phyloP scores from a whole-genome alignment of 805 yeast genomes.

The Metschnikowia kofuensis region DNA sequence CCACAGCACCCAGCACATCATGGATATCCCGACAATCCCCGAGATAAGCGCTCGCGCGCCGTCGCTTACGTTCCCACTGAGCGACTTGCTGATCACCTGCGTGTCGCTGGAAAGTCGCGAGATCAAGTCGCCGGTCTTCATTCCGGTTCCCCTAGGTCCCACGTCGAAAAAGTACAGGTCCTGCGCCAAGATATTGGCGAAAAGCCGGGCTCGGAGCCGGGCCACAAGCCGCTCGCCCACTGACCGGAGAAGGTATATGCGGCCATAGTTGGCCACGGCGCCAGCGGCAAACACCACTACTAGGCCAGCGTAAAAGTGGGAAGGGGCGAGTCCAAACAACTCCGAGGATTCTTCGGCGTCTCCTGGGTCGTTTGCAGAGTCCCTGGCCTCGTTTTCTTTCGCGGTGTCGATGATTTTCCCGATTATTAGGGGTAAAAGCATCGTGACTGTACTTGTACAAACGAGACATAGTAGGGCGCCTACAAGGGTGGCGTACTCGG shows the following conservation, averaged over 20 bases:
- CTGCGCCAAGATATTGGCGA: slow-evolving; percentile 74
- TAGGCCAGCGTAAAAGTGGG: slow-evolving; percentile 62
- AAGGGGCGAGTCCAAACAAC: slow-evolving; percentile 56
- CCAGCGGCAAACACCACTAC: slow-evolving; percentile 68
- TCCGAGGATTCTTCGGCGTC: not conserved
- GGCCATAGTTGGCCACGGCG: slow-evolving; percentile 74
- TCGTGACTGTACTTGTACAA: slow-evolving; percentile 72
- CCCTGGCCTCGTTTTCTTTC: slow-evolving; percentile 21
- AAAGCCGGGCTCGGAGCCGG: slow-evolving; percentile 70
- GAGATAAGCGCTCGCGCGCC: slow-evolving; percentile 83
- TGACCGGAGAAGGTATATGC: slow-evolving; percentile 69
- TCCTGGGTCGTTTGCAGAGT: slow-evolving; percentile 16
- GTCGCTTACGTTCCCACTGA: slow-evolving; percentile 86
- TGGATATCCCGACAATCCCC: slow-evolving; percentile 81
- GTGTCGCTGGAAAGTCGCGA: slow-evolving; percentile 88
- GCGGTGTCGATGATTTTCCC: slow-evolving; percentile 84
- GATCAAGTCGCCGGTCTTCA: slow-evolving; percentile 86
- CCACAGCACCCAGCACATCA: slow-evolving; percentile 88
- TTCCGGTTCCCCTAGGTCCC: slow-evolving; percentile 47
- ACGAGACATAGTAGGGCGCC: slow-evolving; percentile 64
- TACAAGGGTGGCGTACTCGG: slow-evolving; percentile 18
- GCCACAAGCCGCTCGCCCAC: slow-evolving; percentile 90
- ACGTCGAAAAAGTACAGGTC: slow-evolving; percentile 88
- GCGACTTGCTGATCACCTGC: slow-evolving; percentile 78
- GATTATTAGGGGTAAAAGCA: slow-evolving; percentile 78